Percentiles rank a stretch among this genome's conserved stretches.
These are phyloP conservation scores for Benincasa hispida DNA, from an alignment of 306 rosid species.

Conservation along the genomic window DNA sequence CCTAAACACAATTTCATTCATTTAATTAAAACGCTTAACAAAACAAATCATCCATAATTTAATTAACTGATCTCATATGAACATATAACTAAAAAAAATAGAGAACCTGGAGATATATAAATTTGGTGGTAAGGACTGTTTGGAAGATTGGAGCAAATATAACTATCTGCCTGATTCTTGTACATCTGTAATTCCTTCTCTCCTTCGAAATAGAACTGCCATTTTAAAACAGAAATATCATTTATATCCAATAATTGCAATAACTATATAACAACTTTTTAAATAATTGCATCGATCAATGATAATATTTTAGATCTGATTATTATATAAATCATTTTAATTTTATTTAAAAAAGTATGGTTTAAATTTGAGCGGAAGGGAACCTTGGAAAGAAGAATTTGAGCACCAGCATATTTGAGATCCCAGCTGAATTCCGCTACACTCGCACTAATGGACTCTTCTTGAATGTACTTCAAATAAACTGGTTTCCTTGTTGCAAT, in stretches of 20 bases:
- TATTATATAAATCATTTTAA: too few species aligned
- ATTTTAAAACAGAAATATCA: too few species aligned
- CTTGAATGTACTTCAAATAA: conserved; percentile 40
- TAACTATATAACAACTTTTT: too few species aligned
- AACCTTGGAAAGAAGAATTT: conserved; percentile 57
- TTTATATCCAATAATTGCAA: too few species aligned
- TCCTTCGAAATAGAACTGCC: conserved; percentile 51
- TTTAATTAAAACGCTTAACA: too few species aligned
- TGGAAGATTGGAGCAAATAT: conserved; percentile 66
- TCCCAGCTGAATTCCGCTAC: conserved; percentile 94
- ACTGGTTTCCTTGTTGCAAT: conserved; percentile 32
- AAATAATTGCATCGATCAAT: too few species aligned
- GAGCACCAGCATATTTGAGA: conserved; percentile 88
- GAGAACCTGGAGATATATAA: conserved; percentile 37
- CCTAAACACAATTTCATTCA: conserved; percentile 7
- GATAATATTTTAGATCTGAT: too few species aligned
- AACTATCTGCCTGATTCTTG: conserved; percentile 57
- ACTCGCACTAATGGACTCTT: conserved; percentile 48
- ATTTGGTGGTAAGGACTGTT: conserved; percentile 68
- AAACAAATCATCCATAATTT: too few species aligned
- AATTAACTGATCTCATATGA: background rate
- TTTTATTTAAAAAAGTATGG: too few species aligned
- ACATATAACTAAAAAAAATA: background rate
- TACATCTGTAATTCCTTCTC: conserved; percentile 25
- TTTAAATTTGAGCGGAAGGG: too few species aligned